A percentile compares a stretch with the other conserved stretches of the same genome.
These are phyloP conservation scores for Fraxinus greggii DNA, from an alignment of 305 asterid species.

Conservation along the genomic window DNA sequence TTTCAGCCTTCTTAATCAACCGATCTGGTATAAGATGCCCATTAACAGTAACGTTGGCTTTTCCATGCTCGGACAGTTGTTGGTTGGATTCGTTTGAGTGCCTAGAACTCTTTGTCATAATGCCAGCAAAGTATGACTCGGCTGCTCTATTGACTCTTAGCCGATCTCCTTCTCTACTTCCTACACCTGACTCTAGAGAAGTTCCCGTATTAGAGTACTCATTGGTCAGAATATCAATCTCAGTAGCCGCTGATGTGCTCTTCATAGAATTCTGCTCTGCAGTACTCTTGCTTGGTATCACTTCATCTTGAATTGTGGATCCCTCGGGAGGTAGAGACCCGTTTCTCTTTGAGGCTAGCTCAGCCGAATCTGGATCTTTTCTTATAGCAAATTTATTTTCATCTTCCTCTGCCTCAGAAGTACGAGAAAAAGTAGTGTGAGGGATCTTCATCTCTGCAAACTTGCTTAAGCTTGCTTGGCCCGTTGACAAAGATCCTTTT, in stretches of 20 bases:
- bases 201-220: constrained; percentile 76
- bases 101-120: constrained; percentile 46
- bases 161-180: constrained; percentile 48
- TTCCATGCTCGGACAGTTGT: constrained; percentile 35
- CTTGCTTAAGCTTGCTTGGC: constrained; percentile 32
- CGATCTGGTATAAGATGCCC: constrained; percentile 63
- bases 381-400: constrained; percentile 20
- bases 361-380: constrained; percentile 22
- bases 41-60: constrained; percentile 57
- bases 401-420: constrained; percentile 52
- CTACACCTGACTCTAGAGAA: constrained; percentile 67
- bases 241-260: constrained; percentile 59
- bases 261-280: constrained; percentile 37
- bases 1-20: constrained; percentile 67
- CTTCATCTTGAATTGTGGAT: constrained; percentile 42
- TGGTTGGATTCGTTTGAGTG: constrained; percentile 36
- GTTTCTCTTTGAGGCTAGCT: constrained; percentile 22
- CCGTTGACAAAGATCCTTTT: constrained; percentile 26
- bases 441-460: constrained; percentile 34
- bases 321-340: constrained; percentile 39
- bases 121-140: constrained; percentile 53
- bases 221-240: constrained; percentile 68
- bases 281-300: constrained; percentile 28
- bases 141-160: constrained; percentile 41
- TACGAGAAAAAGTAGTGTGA: constrained; percentile 40